Conservation (phyloP, 805 yeast species). For the Yarrowia divulgata region DNA sequence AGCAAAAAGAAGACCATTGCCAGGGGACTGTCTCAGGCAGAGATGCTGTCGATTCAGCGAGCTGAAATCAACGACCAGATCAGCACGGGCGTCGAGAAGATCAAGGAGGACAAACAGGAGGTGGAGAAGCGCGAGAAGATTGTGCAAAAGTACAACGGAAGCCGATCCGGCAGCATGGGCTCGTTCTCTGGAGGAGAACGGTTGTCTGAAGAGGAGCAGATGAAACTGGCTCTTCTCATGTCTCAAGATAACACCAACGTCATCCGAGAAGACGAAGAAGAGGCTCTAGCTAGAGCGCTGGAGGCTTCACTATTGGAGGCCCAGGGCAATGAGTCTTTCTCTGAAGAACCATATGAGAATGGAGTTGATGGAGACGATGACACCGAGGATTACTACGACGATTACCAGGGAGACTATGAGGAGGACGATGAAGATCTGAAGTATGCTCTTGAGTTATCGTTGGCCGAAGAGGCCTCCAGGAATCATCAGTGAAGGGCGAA, state of each 20-base stretch:
- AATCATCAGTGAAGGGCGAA: neutral
- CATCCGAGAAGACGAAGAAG: constrained; percentile 29
- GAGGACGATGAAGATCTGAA: constrained; percentile 42
- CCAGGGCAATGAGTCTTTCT: constrained; percentile 7
- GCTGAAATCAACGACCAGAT: constrained; percentile 37
- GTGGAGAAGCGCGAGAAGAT: constrained; percentile 29
- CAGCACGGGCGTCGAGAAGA: constrained; percentile 27
- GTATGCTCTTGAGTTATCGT: constrained; percentile 46
- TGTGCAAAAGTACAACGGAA: constrained; percentile 34
- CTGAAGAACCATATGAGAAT: constrained; percentile 14
- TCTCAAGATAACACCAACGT: constrained; percentile 26
- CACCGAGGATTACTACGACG: constrained; percentile 3
- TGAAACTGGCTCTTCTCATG: constrained; percentile 26
- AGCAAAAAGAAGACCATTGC: constrained; percentile 24
- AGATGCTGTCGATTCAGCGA: constrained; percentile 25
- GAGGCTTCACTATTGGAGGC: constrained; percentile 13
- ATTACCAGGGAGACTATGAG: constrained; percentile 25
- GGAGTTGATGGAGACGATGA: neutral
- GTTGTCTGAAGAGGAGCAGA: constrained; percentile 29
- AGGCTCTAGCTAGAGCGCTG: constrained; percentile 21
- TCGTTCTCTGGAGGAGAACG: constrained; percentile 26
- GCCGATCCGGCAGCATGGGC: constrained; percentile 17
- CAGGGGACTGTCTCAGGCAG: constrained; percentile 24
- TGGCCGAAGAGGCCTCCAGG: constrained; percentile 33
- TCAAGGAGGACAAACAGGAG: constrained; percentile 24